These are phyloP conservation scores for Drosera spatulata DNA, from an alignment of 179 eudicot species.

Conservation along the genomic window DNA sequence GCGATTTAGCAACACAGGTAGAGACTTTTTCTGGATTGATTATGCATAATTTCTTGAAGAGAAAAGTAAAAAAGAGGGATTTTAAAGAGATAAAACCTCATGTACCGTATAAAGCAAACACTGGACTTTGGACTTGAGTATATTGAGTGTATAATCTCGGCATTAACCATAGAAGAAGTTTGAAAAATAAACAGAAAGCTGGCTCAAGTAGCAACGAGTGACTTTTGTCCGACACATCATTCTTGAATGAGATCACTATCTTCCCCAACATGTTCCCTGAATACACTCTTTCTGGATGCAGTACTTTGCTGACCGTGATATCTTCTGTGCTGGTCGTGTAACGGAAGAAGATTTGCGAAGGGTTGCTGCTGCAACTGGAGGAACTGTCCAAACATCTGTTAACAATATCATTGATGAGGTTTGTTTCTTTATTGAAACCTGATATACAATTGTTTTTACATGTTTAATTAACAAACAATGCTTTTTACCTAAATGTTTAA, in stretches of 20 bases:
- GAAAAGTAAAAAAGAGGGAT: not conserved
- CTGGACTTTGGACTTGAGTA: too few relatives aligned
- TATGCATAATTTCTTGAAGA: not conserved
- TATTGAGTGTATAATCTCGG: too few relatives aligned
- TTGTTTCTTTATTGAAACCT: constrained; percentile 5
- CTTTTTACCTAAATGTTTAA: too few relatives aligned
- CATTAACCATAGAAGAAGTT: too few relatives aligned
- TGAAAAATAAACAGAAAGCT: too few relatives aligned
- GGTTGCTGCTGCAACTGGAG: constrained; percentile 98
- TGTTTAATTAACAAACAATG: too few relatives aligned
- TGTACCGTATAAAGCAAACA: too few relatives aligned
- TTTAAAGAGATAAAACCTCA: not conserved
- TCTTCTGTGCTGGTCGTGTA: constrained; percentile 98
- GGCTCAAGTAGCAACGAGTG: too few relatives aligned
- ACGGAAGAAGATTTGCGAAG: constrained; percentile 89
- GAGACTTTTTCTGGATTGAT: not conserved
- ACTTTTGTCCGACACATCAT: too few relatives aligned
- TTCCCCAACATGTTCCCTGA: not conserved
- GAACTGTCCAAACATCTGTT: constrained; percentile 95
- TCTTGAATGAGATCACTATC: too few relatives aligned
- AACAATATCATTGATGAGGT: constrained; percentile 97
- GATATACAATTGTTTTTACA: not conserved
- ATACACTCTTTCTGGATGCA: constrained; percentile 8
- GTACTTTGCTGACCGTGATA: constrained; percentile 99
- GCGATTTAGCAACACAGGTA: constrained; percentile 97